Evolutionary conservation across 805 yeast species (phyloP).

Genomic region (Suhomyces pyralidae): DNA sequence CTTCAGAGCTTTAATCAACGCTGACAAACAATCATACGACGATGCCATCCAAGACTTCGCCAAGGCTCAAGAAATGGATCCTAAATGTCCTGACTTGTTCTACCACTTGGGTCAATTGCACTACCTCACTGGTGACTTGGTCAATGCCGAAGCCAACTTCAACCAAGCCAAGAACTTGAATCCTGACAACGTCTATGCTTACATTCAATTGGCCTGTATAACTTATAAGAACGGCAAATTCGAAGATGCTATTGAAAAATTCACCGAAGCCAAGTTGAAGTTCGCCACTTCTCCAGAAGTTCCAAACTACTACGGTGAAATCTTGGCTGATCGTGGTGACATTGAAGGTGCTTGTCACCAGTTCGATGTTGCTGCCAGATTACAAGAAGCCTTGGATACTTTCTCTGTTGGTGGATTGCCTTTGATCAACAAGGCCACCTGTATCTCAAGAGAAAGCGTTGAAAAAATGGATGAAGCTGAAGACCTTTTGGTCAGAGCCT

Average conservation of each 20-base stretch:
- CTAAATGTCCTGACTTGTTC: conserved; percentile 75
- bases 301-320: conserved; percentile 94
- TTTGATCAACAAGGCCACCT: conserved; percentile 81
- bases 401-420: conserved; percentile 87
- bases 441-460: conserved; percentile 55
- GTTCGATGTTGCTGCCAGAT: conserved; percentile 80
- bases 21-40: conserved; percentile 67
- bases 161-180: conserved; percentile 71
- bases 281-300: conserved; percentile 89
- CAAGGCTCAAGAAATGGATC: conserved; percentile 64
- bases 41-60: conserved; percentile 66
- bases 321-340: conserved; percentile 78
- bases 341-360: conserved; percentile 69
- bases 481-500: conserved; percentile 67
- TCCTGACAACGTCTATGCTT: conserved; percentile 74
- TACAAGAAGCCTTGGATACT: conserved; percentile 67
- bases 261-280: conserved; percentile 64
- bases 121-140: conserved; percentile 74
- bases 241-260: conserved; percentile 59
- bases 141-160: conserved; percentile 70
- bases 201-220: conserved; percentile 90
- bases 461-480: conserved; percentile 54
- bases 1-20: conserved; percentile 74
- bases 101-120: conserved; percentile 94
- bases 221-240: conserved; percentile 72